A percentile compares a stretch with the other conserved stretches of the same genome.
phyloP scores from a whole-genome alignment of 2,329 filamentous ascomycete species.

The Xylariomycetidae sp. region DNA sequence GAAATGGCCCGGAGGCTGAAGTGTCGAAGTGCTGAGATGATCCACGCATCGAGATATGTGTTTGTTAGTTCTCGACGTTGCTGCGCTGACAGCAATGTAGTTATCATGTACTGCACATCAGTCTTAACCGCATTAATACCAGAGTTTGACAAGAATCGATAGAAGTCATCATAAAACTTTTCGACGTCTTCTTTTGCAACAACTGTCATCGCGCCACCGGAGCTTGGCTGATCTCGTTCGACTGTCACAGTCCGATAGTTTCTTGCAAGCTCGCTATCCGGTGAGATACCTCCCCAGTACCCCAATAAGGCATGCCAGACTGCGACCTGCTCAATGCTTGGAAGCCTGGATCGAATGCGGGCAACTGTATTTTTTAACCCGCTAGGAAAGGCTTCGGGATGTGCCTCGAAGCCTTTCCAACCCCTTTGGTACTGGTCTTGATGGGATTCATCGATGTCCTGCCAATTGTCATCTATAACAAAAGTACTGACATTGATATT shows the following conservation, averaged over 20 bases:
- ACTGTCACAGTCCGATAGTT: slow-evolving; percentile 71
- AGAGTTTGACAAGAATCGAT: slow-evolving; percentile 66
- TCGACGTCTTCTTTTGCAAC: slow-evolving; percentile 70
- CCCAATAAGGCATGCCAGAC: slow-evolving; percentile 90
- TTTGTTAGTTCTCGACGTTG: slow-evolving; percentile 68
- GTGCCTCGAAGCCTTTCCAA: slow-evolving; percentile 85
- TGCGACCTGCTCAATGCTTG: slow-evolving; percentile 74
- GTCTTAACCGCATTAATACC: slow-evolving; percentile 89
- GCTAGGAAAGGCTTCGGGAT: slow-evolving; percentile 69
- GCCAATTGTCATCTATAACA: slow-evolving; percentile 98
- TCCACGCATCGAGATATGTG: slow-evolving; percentile 84
- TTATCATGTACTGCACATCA: slow-evolving; percentile 86
- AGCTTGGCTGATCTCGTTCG: slow-evolving; percentile 43
- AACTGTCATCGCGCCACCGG: slow-evolving; percentile 64
- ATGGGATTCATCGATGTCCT: slow-evolving; percentile 58
- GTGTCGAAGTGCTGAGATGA: slow-evolving; percentile 68
- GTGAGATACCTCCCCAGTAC: slow-evolving; percentile 88
- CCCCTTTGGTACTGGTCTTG: slow-evolving; percentile 52
- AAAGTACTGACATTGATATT: slow-evolving; percentile 77
- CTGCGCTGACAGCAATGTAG: slow-evolving; percentile 64
- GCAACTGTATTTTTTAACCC: slow-evolving; percentile 70
- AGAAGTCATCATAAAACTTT: slow-evolving; percentile 87
- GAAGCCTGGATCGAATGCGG: slow-evolving; percentile 64
- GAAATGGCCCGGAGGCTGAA: slow-evolving; percentile 77
- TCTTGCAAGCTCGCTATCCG: slow-evolving; percentile 66